Evolutionary conservation across 2,329 filamentous ascomycete species (phyloP), one percentile per base, ranked within the genome.

Genomic region (Leptographium wingfieldii): DNA sequence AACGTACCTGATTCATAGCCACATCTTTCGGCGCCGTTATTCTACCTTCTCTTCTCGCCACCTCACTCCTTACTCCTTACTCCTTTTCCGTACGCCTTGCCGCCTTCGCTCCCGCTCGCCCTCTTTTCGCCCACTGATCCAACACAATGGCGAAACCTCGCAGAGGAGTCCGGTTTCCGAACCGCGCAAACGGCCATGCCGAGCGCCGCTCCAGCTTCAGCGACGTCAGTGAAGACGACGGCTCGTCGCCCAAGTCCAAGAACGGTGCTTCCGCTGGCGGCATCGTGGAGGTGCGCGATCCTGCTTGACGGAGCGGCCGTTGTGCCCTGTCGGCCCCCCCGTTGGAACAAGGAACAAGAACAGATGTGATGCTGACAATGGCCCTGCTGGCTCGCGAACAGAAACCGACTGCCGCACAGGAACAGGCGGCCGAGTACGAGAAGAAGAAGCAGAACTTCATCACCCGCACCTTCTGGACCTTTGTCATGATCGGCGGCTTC

Each of bases 371-470:
- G 33, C 33, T 35, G 33, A 5, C 16, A 9, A 1, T 31, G 29
- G 29, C 29, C 14, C 29, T 29, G 43, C 35, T 12, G 29, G 62
- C 65, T 40, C 33, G 10, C 46, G 5, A 6, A 48, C 43, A 81
- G 77, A 79, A 78, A 66, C 69, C 72, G 12, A 67, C 73, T 10
- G 68, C 72, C 43, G 67, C 71, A 60, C 72, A 75, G 54, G 73
- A 77, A 63, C 71, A 74, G 62, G 71, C 71, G 58, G 72, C 73
- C 68, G 94, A 96, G 63, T 96, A 95, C 73, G 91, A 97, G 71
- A 97, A 97, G 83, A 99, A 99, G 76, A 96, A 95, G 77, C 87
- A 91, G 73, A 96, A 94, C 72, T 97, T 99, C 78, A 88, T 96
- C 69, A 95, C 91, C 48, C 86, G 94, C 69, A 92, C 92, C 59